Conservation (phyloP, 768 basidiomycete genomes). For the Lactarius trivialis region DNA sequence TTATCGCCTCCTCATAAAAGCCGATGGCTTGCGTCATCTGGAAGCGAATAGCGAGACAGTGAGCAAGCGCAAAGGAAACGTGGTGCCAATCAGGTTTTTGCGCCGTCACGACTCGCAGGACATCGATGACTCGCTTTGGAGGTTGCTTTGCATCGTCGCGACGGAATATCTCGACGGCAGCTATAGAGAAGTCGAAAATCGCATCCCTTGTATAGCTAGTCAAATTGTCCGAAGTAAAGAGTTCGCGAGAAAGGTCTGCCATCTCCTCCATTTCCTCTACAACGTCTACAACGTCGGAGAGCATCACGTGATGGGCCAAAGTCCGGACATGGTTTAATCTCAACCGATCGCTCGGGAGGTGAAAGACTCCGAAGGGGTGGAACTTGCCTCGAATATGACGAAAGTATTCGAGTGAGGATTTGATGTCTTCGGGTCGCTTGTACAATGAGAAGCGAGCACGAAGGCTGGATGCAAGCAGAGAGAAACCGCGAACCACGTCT, state of each 20-base stretch:
- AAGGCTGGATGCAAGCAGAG: too few relatives aligned
- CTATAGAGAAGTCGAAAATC: too few relatives aligned
- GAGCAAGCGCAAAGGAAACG: background rate
- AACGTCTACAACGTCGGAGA: too few relatives aligned
- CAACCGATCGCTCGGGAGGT: background rate
- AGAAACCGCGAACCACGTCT: too few relatives aligned
- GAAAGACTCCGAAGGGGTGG: background rate
- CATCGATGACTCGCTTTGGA: background rate
- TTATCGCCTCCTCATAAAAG: background rate
- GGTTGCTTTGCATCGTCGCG: too few relatives aligned
- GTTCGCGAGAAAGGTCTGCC: background rate
- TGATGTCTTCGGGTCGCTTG: background rate
- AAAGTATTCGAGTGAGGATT: background rate
- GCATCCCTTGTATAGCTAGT: too few relatives aligned
- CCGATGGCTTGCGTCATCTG: background rate
- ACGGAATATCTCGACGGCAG: too few relatives aligned
- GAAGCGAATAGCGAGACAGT: background rate
- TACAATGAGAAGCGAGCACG: too few relatives aligned
- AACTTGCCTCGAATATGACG: background rate
- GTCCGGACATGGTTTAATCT: too few relatives aligned
- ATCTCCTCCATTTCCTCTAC: conserved; percentile 1
- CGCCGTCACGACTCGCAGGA: background rate
- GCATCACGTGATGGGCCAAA: background rate
- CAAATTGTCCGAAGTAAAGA: background rate
- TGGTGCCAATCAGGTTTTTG: background rate